phyloP scores from a whole-genome alignment of 1,139 yeast genomes.

The Pneumocystis wakefieldiae region DNA sequence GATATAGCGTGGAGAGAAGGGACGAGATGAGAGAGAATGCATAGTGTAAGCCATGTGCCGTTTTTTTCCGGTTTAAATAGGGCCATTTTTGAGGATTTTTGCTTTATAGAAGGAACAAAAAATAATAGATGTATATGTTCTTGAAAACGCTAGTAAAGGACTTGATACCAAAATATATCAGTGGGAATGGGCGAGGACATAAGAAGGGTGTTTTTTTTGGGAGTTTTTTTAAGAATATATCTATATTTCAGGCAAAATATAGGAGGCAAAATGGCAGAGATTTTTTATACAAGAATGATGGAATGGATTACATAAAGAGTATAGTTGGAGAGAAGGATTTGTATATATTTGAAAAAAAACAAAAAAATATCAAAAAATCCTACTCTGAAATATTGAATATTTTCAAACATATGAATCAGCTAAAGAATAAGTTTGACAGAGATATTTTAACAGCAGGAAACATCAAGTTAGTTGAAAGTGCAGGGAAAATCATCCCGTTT shows the following conservation, averaged over 20 bases:
- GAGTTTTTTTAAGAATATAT: background rate
- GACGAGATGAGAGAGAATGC: no score
- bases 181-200: no score
- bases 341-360: background rate
- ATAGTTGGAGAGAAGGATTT: background rate
- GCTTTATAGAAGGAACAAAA: no score
- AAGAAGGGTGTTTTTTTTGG: background rate
- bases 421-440: background rate
- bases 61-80: no score
- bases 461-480: background rate
- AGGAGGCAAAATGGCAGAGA: background rate
- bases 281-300: background rate
- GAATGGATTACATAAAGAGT: background rate
- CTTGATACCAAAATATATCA: no score
- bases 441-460: background rate
- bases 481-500: background rate
- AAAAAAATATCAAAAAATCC: background rate
- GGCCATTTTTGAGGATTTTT: no score
- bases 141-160: no score
- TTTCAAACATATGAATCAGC: background rate
- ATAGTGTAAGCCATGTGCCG: no score
- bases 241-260: background rate
- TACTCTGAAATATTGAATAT: background rate
- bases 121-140: no score
- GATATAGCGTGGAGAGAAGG: no score